phyloP scores from a whole-genome alignment of 495 filamentous ascomycete species.

The Symbiotaphrina buchneri region DNA sequence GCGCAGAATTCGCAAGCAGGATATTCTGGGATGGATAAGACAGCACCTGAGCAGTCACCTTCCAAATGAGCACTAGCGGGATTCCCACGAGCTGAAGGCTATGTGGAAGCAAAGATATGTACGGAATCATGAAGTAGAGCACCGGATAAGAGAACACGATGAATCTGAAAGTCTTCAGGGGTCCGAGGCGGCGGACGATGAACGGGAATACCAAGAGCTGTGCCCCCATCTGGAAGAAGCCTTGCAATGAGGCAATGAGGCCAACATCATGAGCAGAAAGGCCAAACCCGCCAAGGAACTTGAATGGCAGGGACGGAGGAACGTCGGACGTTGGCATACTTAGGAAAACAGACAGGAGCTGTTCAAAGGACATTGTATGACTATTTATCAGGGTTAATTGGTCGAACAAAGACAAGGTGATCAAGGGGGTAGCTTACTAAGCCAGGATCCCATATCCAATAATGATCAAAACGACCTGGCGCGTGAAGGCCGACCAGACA shows the following conservation, averaged over 20 bases:
- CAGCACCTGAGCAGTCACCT: slow-evolving; percentile 68
- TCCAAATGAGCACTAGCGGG: slow-evolving; percentile 58
- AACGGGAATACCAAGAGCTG: slow-evolving; percentile 68
- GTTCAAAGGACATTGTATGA: slow-evolving; percentile 81
- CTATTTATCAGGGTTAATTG: slow-evolving; percentile 18
- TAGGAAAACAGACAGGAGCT: slow-evolving; percentile 78
- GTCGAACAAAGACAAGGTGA: slow-evolving; percentile 3
- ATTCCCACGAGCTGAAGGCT: slow-evolving; percentile 46
- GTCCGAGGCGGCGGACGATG: slow-evolving; percentile 46
- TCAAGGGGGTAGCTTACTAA: slow-evolving; percentile 42
- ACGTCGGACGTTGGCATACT: slow-evolving; percentile 41
- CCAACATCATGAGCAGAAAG: slow-evolving; percentile 66
- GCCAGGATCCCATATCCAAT: slow-evolving; percentile 80
- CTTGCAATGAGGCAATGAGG: slow-evolving; percentile 69
- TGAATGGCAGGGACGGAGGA: slow-evolving; percentile 47
- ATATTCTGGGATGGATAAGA: slow-evolving; percentile 6
- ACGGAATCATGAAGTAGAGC: slow-evolving; percentile 72
- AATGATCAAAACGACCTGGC: slow-evolving; percentile 63
- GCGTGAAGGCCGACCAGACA: slow-evolving; percentile 40
- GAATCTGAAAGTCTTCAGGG: slow-evolving; percentile 55
- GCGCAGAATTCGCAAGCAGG: slow-evolving; percentile 26
- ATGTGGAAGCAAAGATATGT: slow-evolving; percentile 63
- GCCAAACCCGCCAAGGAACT: slow-evolving; percentile 72
- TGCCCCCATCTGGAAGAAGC: slow-evolving; percentile 67
- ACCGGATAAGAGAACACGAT: slow-evolving; percentile 67